Evolutionary conservation across 441 rosid genomes (phyloP), one percentile per base, ranked within the genome.

Genomic region (Erodium chrysanthum): DNA sequence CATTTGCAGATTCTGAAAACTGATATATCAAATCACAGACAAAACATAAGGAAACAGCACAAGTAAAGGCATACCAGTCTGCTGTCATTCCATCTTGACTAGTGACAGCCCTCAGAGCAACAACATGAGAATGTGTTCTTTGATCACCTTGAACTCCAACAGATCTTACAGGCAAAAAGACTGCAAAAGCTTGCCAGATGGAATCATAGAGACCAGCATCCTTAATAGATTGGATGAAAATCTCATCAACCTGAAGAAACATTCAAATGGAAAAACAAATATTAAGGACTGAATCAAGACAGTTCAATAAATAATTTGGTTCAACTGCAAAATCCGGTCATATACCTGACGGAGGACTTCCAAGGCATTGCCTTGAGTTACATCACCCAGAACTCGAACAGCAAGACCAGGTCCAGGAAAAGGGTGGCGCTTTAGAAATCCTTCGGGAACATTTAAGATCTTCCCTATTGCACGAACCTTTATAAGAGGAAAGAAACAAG

Each of bases 61-160:
- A 65, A 66, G 73, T 33, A 65, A 64, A 35, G 66, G 44, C 79
- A 72, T 69, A 91, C 96, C 97, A 94, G 71, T 94, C 97, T 63
- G 97, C 96, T 10, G 96, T 94, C 96, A 91, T 91, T 72, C 99
- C 96, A 27, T 94, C 96, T 85, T 94, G 94, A 80, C 96, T 94
- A 58, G 94, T 89, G 64, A 94, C 97, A 20, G 96, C 99, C 44
- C 96, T 85, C 48, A 94, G 91, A 84, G 96, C 88, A 75, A 94
- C 96, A 14, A 94, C 97, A 78, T 94, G 89, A 76, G 97, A 89
- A 77, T 91, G 96, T 7, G 97, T 91, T 77, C 98, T 86, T 81
- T 91, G 95, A 86, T 93, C 96, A 4, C 96, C 98, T 82, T 88
- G 98, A 76, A 93, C 96, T 78, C 96, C 98, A 71, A 91, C 96